These are phyloP conservation scores for Tarenaya hassleriana DNA, from an alignment of 345 rosid species.

Conservation along the genomic window DNA sequence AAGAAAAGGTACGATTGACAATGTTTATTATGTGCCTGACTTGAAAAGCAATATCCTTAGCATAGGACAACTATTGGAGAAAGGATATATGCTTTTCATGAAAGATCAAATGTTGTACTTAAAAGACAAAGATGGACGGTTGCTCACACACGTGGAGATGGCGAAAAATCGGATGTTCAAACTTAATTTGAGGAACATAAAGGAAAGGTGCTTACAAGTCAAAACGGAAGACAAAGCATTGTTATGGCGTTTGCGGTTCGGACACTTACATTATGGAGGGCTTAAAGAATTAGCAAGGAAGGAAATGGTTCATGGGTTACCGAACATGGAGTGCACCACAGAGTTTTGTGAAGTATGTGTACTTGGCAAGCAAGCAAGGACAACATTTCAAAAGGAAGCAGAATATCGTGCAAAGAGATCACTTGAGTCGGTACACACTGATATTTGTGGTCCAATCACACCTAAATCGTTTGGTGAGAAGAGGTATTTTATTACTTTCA, in stretches of 20 bases:
- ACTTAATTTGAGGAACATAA: background rate
- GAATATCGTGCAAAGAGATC: too few relatives aligned
- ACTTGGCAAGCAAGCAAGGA: background rate
- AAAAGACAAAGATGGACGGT: background rate
- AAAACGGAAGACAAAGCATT: background rate
- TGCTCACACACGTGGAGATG: too few relatives aligned
- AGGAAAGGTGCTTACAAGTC: background rate
- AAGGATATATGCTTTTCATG: background rate
- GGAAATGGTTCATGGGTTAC: background rate
- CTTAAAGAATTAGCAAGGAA: too few relatives aligned
- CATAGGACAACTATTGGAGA: background rate
- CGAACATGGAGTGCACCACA: background rate
- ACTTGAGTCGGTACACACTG: background rate
- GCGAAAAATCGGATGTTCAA: background rate
- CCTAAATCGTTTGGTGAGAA: background rate
- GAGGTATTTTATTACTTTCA: too few relatives aligned
- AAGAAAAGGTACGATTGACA: background rate
- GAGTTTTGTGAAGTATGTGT: background rate
- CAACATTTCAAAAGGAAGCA: background rate
- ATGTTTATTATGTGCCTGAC: background rate
- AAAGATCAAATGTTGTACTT: background rate
- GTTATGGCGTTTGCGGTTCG: background rate
- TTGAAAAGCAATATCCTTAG: background rate
- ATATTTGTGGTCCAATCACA: background rate
- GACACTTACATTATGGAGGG: background rate